Evolutionary conservation across 2,329 filamentous ascomycete species (phyloP).

Genomic region (Alternaria triticimaculans): DNA sequence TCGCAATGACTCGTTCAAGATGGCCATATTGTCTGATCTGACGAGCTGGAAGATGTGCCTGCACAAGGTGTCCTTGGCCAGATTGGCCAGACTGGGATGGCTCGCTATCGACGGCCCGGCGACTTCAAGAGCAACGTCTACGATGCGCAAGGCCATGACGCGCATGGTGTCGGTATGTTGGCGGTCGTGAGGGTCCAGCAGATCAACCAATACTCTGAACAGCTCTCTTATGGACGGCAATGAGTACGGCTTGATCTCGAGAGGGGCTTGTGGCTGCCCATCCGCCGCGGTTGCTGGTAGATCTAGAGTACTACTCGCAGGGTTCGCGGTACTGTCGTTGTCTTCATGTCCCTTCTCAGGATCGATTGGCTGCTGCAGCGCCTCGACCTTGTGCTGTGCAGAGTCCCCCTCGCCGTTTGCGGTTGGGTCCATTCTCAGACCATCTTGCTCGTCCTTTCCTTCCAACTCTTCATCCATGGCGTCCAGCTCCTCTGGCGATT

Average conservation of each 20-base stretch:
- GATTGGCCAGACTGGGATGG: conserved; percentile 83
- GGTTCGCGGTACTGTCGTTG: conserved; percentile 46
- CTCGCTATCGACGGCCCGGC: conserved; percentile 93
- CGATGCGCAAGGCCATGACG: conserved; percentile 95
- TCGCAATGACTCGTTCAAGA: conserved; percentile 89
- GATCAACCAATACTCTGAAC: conserved; percentile 90
- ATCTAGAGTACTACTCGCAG: conserved; percentile 54
- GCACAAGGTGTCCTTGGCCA: conserved; percentile 93
- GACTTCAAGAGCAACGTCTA: conserved; percentile 95
- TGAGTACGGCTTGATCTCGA: conserved; percentile 83
- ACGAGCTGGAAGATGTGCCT: conserved; percentile 96
- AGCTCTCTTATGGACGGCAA: conserved; percentile 93
- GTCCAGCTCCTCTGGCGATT: conserved; percentile 71
- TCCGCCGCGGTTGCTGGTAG: conserved; percentile 49
- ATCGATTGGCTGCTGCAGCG: conserved; percentile 39
- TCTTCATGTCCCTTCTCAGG: conserved; percentile 46
- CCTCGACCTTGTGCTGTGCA: conserved; percentile 44
- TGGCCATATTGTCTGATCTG: conserved; percentile 92
- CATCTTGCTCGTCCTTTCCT: conserved; percentile 67
- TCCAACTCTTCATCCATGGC: conserved; percentile 71
- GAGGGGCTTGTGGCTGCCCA: conserved; percentile 55
- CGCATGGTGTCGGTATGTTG: conserved; percentile 94
- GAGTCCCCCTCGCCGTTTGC: conserved; percentile 67
- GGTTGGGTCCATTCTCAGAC: conserved; percentile 83
- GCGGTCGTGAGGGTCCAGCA: conserved; percentile 90